Evolutionary conservation across 176 grass and related monocot species (phyloP).

Genomic region (Hordeum vulgare): MorexV3_pseudomolecules_assembly NC_058519.1:178634721-178635220

Average conservation of each 20-base stretch:
- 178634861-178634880: background rate
- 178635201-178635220: slow-evolving; percentile 16
- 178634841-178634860: background rate
- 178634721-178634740: background rate
- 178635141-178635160: slow-evolving; percentile 78
- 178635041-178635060: slow-evolving; percentile 57
- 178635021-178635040: slow-evolving; percentile 51
- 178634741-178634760: background rate
- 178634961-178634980: background rate
- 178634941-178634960: background rate
- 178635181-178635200: slow-evolving; percentile 91
- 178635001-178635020: slow-evolving; percentile 10
- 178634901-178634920: background rate
- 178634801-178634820: background rate
- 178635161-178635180: slow-evolving; percentile 83
- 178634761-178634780: background rate
- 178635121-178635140: slow-evolving; percentile 58
- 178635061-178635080: slow-evolving; percentile 61
- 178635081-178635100: slow-evolving; percentile 70
- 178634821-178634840: background rate
- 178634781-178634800: background rate
- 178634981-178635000: slow-evolving; percentile 5
- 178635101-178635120: slow-evolving; percentile 63
- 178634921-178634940: background rate
- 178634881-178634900: background rate